Conservation (phyloP, 2,329 filamentous ascomycete genomes). For the Neurospora sp. region DNA sequence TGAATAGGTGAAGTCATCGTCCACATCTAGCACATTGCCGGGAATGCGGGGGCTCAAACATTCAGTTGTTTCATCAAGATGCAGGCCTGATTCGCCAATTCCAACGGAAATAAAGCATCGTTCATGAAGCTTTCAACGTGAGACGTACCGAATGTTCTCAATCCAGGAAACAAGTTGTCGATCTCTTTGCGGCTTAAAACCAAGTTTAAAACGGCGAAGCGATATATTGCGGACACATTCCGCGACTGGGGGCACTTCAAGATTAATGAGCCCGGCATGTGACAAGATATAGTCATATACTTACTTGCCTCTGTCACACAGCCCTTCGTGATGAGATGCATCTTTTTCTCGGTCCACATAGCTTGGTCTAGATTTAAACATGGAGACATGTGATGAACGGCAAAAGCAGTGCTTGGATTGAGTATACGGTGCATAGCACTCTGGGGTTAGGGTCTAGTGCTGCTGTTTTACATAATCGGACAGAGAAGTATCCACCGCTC, state of each 20-base stretch:
- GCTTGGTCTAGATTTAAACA: neutral
- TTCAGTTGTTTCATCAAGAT: constrained; percentile 8
- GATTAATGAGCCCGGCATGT: neutral
- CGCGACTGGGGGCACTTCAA: neutral
- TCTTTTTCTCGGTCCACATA: too few species aligned
- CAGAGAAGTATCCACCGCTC: neutral
- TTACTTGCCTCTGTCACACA: neutral
- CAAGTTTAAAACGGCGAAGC: neutral
- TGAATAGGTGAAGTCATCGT: neutral
- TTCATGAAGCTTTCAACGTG: neutral
- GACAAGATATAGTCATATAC: neutral
- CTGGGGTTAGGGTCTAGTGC: neutral
- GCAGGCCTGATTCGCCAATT: constrained; percentile 8
- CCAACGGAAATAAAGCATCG: neutral
- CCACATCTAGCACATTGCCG: neutral
- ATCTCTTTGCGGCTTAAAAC: neutral
- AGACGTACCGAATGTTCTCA: constrained; percentile 4
- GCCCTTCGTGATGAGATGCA: neutral
- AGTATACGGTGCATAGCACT: neutral
- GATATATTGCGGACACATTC: neutral
- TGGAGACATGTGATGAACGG: neutral
- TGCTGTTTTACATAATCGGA: neutral
- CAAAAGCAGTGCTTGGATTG: neutral
- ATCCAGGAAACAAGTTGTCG: neutral
- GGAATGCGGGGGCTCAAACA: constrained; percentile 7